Evolutionary conservation across 306 rosid genomes (phyloP), one percentile per base, ranked within the genome.

Genomic region (Cucumis sativus): DNA sequence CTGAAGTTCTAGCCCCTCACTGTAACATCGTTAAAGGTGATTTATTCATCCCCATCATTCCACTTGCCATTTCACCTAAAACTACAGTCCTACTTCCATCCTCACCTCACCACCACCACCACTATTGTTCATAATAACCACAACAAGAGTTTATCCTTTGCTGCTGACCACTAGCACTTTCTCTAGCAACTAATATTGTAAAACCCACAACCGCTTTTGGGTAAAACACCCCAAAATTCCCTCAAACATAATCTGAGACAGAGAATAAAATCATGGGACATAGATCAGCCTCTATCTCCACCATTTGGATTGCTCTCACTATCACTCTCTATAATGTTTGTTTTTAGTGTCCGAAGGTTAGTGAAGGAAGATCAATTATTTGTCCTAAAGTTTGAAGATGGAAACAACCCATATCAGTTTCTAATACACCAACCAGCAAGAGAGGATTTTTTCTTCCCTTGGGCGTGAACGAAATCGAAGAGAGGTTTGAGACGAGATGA

Each of bases 1-100:
- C 77, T 93, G 96, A 79, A 89, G 96, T 76, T 93, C 96, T 45
- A 93, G 89, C 87, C 91, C 96, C 76, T 89, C 96, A 93, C 86
- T 93, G 98, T 3, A 92, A 83, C 81, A 82, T 86, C 64, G 98
- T 93, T 85, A 93, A 93, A 78, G 88, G 94, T 21, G 92, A 83
- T 79, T 87, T 78, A 67, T 67, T 88, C 72, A 74, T 66, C 63
- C 88, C 84, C 86, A 87, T 80, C 85, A 87, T 80, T 77, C 83
- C 86, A 39, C 52, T 79, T 16, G 28, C 76, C 25, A 67, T 20
- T 20, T 20, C 73, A 18, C 28, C 73, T 66, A 37, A 3, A 17
- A 23, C 65, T 30, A 60, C 67, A 43, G 79, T 77, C 55, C 70
- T 71, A 58, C 72, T 23, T 63, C 80, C 80, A 58, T 52, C 25